A percentile compares a stretch with the other conserved stretches of the same genome.
These are phyloP conservation scores for Ambrosiella beaveri DNA, from an alignment of 2,329 filamentous ascomycete species.

Conservation along the genomic window DNA sequence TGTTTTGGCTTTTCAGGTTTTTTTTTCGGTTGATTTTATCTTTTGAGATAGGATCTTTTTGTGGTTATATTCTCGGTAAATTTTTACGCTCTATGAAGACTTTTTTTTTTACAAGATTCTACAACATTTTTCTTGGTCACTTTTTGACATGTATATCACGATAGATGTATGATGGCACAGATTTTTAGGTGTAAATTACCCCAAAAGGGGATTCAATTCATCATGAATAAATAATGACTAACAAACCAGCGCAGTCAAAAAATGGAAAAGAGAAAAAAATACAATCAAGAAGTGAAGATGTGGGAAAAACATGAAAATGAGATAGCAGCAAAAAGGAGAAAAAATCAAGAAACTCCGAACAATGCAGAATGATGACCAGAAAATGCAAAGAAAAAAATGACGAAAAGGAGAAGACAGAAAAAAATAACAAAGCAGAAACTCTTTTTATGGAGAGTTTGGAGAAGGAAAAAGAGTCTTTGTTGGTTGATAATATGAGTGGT, in stretches of 20 bases:
- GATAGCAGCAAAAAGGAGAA: background rate
- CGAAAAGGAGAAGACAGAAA: background rate
- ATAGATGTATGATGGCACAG: background rate
- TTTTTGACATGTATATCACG: background rate
- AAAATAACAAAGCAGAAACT: background rate
- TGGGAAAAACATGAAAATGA: background rate
- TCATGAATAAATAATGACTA: constrained; percentile 1
- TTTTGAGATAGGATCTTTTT: background rate
- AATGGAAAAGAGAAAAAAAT: background rate
- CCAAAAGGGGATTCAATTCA: constrained; percentile 2
- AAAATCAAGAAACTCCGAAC: background rate
- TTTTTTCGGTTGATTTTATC: background rate
- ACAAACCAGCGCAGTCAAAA: background rate
- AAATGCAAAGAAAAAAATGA: background rate
- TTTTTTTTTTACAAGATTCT: too few species aligned
- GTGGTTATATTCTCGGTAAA: background rate
- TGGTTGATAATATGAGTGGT: too few species aligned
- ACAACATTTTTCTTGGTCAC: background rate
- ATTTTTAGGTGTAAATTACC: background rate
- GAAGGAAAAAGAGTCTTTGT: background rate
- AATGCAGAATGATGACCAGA: background rate
- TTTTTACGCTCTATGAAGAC: background rate
- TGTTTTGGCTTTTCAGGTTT: background rate
- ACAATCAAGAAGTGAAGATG: background rate
- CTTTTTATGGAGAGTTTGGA: background rate